Conservation (phyloP, 1,139 yeast genomes). For the Magnusiomyces tetraspermus region DNA sequence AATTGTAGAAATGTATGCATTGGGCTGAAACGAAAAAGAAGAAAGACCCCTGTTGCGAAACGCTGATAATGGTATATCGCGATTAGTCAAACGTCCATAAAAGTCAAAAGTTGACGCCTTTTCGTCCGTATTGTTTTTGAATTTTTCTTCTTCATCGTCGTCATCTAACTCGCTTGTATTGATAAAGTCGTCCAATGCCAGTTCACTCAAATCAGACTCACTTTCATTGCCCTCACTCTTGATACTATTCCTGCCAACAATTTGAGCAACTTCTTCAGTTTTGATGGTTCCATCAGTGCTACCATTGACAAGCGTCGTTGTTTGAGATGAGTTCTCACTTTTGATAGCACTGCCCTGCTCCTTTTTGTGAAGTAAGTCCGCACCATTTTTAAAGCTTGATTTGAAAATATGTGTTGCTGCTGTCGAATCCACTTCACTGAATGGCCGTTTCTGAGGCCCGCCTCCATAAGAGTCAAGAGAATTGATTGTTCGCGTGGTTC, state of each 20-base stretch:
- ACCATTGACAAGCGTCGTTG: neutral
- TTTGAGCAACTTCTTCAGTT: neutral
- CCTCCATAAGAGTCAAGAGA: conserved; percentile 27
- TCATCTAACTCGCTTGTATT: conserved; percentile 85
- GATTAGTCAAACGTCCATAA: conserved; percentile 31
- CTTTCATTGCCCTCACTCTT: conserved; percentile 21
- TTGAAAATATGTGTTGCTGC: neutral
- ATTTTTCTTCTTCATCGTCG: conserved; percentile 44
- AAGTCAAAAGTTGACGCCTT: neutral
- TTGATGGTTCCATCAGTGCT: conserved; percentile 11
- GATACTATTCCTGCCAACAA: neutral
- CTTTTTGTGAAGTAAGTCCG: neutral
- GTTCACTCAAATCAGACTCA: conserved; percentile 47
- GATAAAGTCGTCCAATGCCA: conserved; percentile 75
- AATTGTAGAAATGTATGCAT: neutral
- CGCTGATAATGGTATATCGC: conserved; percentile 75
- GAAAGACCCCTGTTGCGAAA: conserved; percentile 48
- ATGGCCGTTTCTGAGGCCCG: conserved; percentile 11
- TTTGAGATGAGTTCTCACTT: neutral
- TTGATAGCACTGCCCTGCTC: neutral
- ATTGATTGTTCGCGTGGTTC: conserved; percentile 71
- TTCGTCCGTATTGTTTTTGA: conserved; percentile 23
- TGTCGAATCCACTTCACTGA: neutral
- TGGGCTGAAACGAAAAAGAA: conserved; percentile 3
- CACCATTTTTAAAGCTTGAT: neutral